phyloP scores from a whole-genome alignment of 495 filamentous ascomycete species.

The Podospora fimiseda region DNA sequence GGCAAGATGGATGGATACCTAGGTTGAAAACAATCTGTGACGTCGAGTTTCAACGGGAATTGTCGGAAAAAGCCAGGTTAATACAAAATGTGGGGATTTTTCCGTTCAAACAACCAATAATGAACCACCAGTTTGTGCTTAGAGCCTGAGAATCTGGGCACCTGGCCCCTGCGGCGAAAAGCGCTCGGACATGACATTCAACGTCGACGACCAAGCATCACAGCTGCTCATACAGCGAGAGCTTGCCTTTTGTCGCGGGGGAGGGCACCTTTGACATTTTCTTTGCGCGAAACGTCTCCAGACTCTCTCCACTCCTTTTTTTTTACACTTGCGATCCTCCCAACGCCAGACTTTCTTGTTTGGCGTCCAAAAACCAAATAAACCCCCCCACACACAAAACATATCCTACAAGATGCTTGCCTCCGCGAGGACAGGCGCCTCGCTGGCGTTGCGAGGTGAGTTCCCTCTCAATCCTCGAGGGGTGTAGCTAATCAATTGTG shows the following conservation, averaged over 20 bases:
- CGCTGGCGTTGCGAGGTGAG: conserved; percentile 67
- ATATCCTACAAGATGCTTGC: conserved; percentile 50
- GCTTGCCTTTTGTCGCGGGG: conserved; percentile 7
- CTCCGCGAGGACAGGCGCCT: conserved; percentile 56
- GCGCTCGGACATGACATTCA: conserved; percentile 25
- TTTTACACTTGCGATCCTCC: neutral
- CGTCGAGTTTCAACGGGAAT: neutral
- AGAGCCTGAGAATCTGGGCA: neutral
- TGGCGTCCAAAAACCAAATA: neutral
- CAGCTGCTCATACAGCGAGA: neutral
- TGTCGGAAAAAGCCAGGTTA: conserved; percentile 3
- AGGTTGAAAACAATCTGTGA: neutral
- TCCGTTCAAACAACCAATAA: conserved; percentile 15
- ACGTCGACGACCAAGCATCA: conserved; percentile 13
- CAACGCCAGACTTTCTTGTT: neutral
- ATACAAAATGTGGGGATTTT: neutral
- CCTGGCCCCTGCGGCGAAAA: conserved; percentile 22
- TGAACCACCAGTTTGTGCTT: conserved; percentile 12
- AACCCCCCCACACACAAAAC: neutral
- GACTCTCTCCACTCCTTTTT: neutral
- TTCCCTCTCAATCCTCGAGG: too few species aligned
- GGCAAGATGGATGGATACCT: neutral
- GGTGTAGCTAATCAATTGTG: too few species aligned
- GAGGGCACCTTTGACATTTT: conserved; percentile 4
- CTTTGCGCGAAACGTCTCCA: neutral